Evolutionary conservation across 2,329 filamentous ascomycete genomes (phyloP).

Genomic region (Cladophialophora carrionii): DNA sequence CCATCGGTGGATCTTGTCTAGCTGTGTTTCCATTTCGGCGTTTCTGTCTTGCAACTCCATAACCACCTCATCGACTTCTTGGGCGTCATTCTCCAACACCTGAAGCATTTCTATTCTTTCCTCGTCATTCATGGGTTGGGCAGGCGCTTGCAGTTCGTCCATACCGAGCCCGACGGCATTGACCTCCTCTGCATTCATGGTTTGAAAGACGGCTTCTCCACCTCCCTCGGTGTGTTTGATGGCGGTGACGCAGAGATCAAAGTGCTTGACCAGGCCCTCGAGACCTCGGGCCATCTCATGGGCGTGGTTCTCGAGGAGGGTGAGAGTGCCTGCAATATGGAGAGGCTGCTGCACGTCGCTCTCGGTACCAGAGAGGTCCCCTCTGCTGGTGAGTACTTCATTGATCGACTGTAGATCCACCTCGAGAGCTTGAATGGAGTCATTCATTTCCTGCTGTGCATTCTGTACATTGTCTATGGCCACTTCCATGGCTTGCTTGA

Average conservation of each 20-base stretch:
- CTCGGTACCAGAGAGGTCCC: constrained; percentile 39
- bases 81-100: constrained; percentile 65
- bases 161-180: constrained; percentile 52
- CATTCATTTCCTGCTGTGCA: constrained; percentile 61
- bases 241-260: constrained; percentile 89
- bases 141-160: constrained; percentile 49
- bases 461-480: constrained; percentile 65
- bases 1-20: constrained; percentile 65
- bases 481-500: constrained; percentile 59
- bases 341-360: constrained; percentile 43
- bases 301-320: constrained; percentile 71
- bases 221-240: constrained; percentile 87
- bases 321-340: constrained; percentile 59
- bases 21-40: constrained; percentile 74
- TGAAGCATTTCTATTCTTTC: constrained; percentile 82
- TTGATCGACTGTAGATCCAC: constrained; percentile 70
- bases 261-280: constrained; percentile 80
- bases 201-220: constrained; percentile 68
- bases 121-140: constrained; percentile 72
- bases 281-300: constrained; percentile 81
- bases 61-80: constrained; percentile 65
- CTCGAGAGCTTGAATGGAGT: constrained; percentile 68
- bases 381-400: constrained; percentile 52
- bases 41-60: constrained; percentile 73
- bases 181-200: constrained; percentile 58